These are phyloP conservation scores for Colletotrichum tamarilloi DNA, from an alignment of 2,329 filamentous ascomycete genomes.

Conservation along the genomic window DNA sequence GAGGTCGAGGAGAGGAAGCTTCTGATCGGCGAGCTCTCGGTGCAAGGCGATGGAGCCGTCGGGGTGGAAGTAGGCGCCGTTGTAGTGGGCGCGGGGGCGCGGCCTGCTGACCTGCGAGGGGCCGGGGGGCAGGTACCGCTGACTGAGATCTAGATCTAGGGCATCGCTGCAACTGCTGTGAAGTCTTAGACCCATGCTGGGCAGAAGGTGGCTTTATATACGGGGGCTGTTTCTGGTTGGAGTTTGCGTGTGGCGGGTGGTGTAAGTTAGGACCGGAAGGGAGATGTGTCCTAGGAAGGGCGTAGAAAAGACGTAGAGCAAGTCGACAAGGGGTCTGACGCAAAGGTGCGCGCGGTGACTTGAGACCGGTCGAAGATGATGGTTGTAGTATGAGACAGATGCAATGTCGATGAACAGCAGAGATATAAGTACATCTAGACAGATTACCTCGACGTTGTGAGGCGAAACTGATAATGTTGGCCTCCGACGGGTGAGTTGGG, in stretches of 20 bases:
- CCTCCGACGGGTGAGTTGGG: neutral
- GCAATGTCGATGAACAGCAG: slow-evolving; percentile 5
- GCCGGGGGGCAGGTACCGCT: slow-evolving; percentile 19
- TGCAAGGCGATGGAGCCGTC: slow-evolving; percentile 12
- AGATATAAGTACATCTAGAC: slow-evolving; percentile 15
- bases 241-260: neutral
- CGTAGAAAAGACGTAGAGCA: neutral
- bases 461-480: slow-evolving; percentile 18
- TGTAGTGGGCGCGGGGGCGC: slow-evolving; percentile 9
- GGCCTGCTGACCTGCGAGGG: slow-evolving; percentile 15
- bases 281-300: slow-evolving; percentile 1
- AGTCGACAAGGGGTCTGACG: neutral
- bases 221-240: neutral
- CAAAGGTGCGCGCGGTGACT: slow-evolving; percentile 13
- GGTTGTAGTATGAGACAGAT: neutral
- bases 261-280: neutral
- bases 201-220: neutral
- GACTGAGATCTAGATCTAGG: slow-evolving; percentile 12
- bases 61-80: slow-evolving; percentile 9
- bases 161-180: slow-evolving; percentile 17
- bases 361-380: neutral
- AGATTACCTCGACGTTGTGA: neutral
- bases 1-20: slow-evolving; percentile 26
- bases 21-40: slow-evolving; percentile 10
- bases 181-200: slow-evolving; percentile 23